Conservation (phyloP, 2,329 filamentous ascomycete genomes). For the Alternaria incomplexa region DNA sequence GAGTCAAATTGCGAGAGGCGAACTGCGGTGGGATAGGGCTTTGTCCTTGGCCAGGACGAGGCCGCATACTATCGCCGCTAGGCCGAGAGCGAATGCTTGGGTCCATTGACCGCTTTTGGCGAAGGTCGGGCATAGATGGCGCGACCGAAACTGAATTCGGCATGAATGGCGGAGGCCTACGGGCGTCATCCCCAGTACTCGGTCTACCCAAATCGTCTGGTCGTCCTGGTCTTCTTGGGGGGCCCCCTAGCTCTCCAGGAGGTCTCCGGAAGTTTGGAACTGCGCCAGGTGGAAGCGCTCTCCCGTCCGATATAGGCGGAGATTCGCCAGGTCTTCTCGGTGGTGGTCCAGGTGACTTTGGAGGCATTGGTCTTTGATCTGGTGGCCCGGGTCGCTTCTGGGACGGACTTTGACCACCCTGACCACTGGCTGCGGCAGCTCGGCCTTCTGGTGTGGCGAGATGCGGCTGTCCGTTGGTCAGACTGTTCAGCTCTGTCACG, state of each 20-base stretch:
- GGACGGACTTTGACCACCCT: conserved; percentile 15
- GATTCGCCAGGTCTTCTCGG: conserved; percentile 28
- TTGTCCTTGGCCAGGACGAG: conserved; percentile 37
- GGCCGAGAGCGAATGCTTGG: conserved; percentile 41
- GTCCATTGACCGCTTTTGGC: conserved; percentile 44
- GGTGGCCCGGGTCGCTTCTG: conserved; percentile 20
- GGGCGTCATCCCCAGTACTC: conserved; percentile 37
- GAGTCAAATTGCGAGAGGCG: conserved; percentile 45
- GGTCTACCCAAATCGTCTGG: conserved; percentile 34
- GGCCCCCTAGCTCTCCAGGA: conserved; percentile 25
- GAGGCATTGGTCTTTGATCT: conserved; percentile 27
- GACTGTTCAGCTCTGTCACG: conserved; percentile 74
- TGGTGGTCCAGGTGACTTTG: conserved; percentile 30
- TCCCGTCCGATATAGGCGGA: conserved; percentile 12
- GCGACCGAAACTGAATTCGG: conserved; percentile 28
- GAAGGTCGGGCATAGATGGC: conserved; percentile 35
- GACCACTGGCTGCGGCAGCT: conserved; percentile 12
- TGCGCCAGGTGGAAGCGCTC: conserved; percentile 15
- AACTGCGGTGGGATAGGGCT: conserved; percentile 38
- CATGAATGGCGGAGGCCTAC: conserved; percentile 31
- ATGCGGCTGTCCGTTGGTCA: conserved; percentile 63
- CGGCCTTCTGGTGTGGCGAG: conserved; percentile 39
- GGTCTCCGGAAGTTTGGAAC: conserved; percentile 33
- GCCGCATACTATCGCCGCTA: conserved; percentile 45
- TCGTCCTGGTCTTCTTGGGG: conserved; percentile 28